These are phyloP conservation scores for Beauveria asiatica DNA, from an alignment of 2,329 filamentous ascomycete genomes.

Conservation along the genomic window DNA sequence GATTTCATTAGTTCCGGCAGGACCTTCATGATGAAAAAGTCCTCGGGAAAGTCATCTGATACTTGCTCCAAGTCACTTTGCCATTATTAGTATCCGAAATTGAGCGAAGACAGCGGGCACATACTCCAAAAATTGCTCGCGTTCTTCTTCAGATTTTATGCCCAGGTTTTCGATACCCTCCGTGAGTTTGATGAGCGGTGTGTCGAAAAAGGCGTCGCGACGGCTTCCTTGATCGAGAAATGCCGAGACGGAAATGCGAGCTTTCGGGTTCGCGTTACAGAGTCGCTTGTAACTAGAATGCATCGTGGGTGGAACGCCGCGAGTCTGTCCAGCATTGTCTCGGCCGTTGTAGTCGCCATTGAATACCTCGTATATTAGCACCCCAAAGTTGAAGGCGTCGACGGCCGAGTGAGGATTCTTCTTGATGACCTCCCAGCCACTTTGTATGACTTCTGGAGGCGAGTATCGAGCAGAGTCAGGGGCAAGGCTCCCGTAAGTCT, in stretches of 20 bases:
- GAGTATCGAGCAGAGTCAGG: slow-evolving; percentile 80
- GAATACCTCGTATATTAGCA: slow-evolving; percentile 82
- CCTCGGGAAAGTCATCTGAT: slow-evolving; percentile 90
- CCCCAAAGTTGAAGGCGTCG: slow-evolving; percentile 81
- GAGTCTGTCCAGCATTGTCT: slow-evolving; percentile 79
- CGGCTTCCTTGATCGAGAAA: slow-evolving; percentile 87
- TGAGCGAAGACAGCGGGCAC: slow-evolving; percentile 9
- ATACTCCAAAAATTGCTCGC: slow-evolving; percentile 72
- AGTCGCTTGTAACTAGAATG: slow-evolving; percentile 85
- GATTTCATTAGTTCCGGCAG: slow-evolving; percentile 94
- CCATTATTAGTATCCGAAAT: slow-evolving; percentile 21
- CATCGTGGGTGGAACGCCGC: slow-evolving; percentile 79
- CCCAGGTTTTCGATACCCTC: slow-evolving; percentile 90
- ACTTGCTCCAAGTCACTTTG: slow-evolving; percentile 69
- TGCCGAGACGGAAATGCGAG: slow-evolving; percentile 71
- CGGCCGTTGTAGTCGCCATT: slow-evolving; percentile 70
- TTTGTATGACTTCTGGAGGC: slow-evolving; percentile 75
- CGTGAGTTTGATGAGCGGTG: slow-evolving; percentile 81
- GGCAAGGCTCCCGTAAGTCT: slow-evolving; percentile 80
- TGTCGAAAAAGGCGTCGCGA: slow-evolving; percentile 82
- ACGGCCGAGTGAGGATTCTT: slow-evolving; percentile 70
- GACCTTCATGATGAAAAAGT: slow-evolving; percentile 97
- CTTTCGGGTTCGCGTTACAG: slow-evolving; percentile 80
- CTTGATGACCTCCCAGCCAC: slow-evolving; percentile 89
- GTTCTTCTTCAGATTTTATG: slow-evolving; percentile 74